Base-by-base conservation (phyloP, 2,329 filamentous ascomycete genomes). In the Paracoccidioides lutzii region DNA sequence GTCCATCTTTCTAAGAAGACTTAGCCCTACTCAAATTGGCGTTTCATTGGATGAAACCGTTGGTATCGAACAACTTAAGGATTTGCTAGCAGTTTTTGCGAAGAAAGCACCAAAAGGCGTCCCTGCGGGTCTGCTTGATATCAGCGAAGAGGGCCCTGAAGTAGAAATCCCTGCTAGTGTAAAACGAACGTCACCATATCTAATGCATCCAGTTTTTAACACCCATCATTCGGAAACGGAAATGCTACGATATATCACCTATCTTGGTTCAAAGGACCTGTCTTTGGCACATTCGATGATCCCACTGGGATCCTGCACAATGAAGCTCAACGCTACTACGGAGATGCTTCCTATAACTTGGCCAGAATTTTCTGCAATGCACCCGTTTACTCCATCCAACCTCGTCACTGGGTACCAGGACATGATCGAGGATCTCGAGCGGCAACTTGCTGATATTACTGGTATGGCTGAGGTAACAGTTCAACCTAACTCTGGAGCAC, bases 261-360 rank as follows among this genome's bases (percentile, higher is more conserved):
- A 95, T 68, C 78, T 97, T 4, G 87, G 95, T 69, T 95, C 90
- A 52, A 96, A 95, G 76, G 91, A 97, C 68, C 76, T 97, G 12
- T 96, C 91, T 1, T 78, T 96, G 4, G 88, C 90, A 2, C 91
- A 97, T 74, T 96, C 90, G 14, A 97, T 97, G 91, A 97, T 97
- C 59, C 90, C 91, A 2, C 81, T 97, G 1, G 91, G 91, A 22
- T 96, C 91, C 1, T 97, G 91, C 77, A 97, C 91, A 12, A 97
- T 97, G 91, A 97, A 97, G 78, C 82, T 96, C 54, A 96, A 96
- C 69, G 88, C 87, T 44, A 93, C 90, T 3, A 88, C 88, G 0
- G 89, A 96, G 75, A 96, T 97, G 91, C 80, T 87, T 14, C 86
- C 90, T 6, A 79, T 96, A 55, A 87, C 87, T 0, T 85, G 83